phyloP scores from a whole-genome alignment of 2,329 filamentous ascomycete species.

The Lachnellula arida region DNA sequence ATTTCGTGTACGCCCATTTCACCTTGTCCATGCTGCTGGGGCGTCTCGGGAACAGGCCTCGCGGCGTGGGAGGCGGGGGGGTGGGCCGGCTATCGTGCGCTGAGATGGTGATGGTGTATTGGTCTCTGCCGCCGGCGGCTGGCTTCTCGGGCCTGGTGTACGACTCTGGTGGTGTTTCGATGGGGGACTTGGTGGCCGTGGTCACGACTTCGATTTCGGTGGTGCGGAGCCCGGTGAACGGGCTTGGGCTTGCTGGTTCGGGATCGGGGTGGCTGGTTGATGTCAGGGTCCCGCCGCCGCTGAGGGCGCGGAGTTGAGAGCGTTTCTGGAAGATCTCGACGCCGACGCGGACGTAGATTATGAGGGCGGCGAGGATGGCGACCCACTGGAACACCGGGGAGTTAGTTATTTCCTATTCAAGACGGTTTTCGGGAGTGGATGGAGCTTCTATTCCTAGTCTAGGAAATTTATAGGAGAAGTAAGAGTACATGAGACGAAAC shows the following conservation, averaged over 20 bases:
- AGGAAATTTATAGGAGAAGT: too few relatives aligned
- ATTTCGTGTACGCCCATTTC: slow-evolving; percentile 65
- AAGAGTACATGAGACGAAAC: too few relatives aligned
- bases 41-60: neutral
- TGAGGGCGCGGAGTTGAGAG: slow-evolving; percentile 50
- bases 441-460: too few relatives aligned
- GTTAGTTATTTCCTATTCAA: too few relatives aligned
- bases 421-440: too few relatives aligned
- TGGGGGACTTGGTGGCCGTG: neutral
- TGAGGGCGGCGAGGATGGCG: slow-evolving; percentile 54
- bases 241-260: too few relatives aligned
- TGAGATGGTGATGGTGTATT: slow-evolving; percentile 13
- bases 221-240: slow-evolving; percentile 15
- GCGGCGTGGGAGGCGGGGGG: neutral
- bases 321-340: slow-evolving; percentile 63
- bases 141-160: neutral
- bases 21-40: slow-evolving; percentile 47
- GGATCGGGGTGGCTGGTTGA: slow-evolving; percentile 51
- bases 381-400: slow-evolving; percentile 46
- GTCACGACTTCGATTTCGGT: slow-evolving; percentile 23
- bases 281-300: slow-evolving; percentile 12
- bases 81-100: neutral
- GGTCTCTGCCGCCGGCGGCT: neutral
- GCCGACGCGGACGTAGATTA: slow-evolving; percentile 62
- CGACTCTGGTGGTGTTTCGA: neutral